Evolutionary conservation across 257 asterid species (phyloP).

Genomic region (Gentiana macrophylla): DNA sequence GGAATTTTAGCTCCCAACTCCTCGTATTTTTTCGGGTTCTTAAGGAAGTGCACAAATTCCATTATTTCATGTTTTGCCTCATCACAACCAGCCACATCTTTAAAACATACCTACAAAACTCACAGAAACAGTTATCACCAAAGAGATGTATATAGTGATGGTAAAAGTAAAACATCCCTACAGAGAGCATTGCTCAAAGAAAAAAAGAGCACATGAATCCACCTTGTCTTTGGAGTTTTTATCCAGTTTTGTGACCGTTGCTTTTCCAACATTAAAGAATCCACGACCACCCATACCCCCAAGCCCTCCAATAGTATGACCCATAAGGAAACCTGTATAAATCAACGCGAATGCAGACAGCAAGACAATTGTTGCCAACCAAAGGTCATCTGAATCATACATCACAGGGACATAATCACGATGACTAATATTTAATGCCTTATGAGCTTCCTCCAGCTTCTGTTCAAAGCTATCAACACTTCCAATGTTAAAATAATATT

Average conservation of each 20-base stretch:
- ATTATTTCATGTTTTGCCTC: conserved; percentile 95
- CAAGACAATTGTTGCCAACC: conserved; percentile 25
- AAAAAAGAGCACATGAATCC: conserved; percentile 5
- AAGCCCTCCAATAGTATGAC: conserved; percentile 55
- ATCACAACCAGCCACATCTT: conserved; percentile 96
- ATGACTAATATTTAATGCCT: conserved; percentile 61
- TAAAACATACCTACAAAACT: conserved; percentile 48
- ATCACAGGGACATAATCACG: conserved; percentile 64
- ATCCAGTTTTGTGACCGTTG: conserved; percentile 62
- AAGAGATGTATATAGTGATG: neutral
- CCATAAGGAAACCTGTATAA: conserved; percentile 32
- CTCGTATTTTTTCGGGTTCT: conserved; percentile 81
- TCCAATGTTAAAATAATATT: conserved; percentile 48
- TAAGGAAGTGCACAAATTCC: conserved; percentile 92
- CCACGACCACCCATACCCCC: conserved; percentile 70
- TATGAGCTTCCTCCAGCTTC: conserved; percentile 81
- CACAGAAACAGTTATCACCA: conserved; percentile 6
- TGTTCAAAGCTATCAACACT: conserved; percentile 69
- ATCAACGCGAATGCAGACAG: conserved; percentile 34
- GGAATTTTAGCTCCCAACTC: conserved; percentile 86
- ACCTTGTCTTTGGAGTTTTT: conserved; percentile 86
- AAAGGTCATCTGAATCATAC: conserved; percentile 35
- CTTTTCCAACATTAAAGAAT: conserved; percentile 66
- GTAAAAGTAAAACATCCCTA: conserved; percentile 3
- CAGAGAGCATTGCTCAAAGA: neutral